Base-by-base conservation (phyloP, 768 basidiomycete species). In the Neoboletus magnificus region DNA sequence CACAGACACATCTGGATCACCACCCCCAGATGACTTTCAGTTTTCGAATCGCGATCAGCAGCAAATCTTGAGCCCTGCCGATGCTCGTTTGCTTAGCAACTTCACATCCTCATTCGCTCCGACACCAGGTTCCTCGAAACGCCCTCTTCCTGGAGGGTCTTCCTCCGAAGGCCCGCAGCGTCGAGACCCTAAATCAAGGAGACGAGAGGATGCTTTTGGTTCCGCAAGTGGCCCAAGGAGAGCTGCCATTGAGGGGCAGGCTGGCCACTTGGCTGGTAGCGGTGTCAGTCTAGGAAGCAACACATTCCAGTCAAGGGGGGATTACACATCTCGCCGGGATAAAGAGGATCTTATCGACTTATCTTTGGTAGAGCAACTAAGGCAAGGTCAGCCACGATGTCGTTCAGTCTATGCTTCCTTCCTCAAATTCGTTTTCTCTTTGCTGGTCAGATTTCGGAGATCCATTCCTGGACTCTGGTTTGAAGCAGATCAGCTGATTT, bases 311-410 rank as follows among this genome's bases (percentile, higher is more conserved):
- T 65, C 67, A 29, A 69, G 65, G 48, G 70, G 70, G 39, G 77
- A 79, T 37, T 69, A 69, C 33, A 68, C 70, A 20, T 70, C 68
- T n/a, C 80, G 77, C 65, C 70, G 79, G 53, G 81, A 84, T 50
- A 83, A 82, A 58, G 81, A 82, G 41, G 82, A 84, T 20, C 70
- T 84, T 49, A 70, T 83, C 48, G 82, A 84, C 66, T 59, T 67
- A 36, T 60, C 71, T 49, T 53, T 82, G 22, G 80, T 82, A 30
- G 82, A 84, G 15, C 75, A 72, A 57, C 67, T 84, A 47, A 77
- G 82, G 63, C 82, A 81, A 75, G 82, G 82, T 81, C 54, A 27
- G 71, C 62, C 15, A 43, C 13, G 3, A 33, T 44, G 37, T 16
- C 9, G 7, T 36, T 29, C 16, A 10, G 30, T 39, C 35, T 50